Conservation (phyloP, 164 flowering plant genomes). For the Chimonanthus salicifolius region DNA sequence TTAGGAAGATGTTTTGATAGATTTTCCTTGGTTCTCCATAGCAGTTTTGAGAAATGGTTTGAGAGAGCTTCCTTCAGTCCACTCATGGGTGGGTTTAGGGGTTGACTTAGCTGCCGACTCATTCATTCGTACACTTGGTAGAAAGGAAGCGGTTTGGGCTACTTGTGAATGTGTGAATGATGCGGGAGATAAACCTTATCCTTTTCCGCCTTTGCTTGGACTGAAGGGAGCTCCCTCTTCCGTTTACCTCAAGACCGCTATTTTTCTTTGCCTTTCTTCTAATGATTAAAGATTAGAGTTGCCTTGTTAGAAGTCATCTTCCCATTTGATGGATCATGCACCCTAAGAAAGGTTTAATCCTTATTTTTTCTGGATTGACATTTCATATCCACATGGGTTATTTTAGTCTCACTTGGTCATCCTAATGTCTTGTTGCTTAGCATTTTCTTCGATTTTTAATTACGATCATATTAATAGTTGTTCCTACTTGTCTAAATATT, state of each 20-base stretch:
- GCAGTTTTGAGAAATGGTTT: slow-evolving; percentile 20
- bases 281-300: not conserved
- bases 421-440: not conserved
- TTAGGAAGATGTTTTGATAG: not conserved
- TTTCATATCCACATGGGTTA: not conserved
- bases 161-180: slow-evolving; percentile 84
- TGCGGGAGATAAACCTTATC: slow-evolving; percentile 78
- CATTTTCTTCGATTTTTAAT: not conserved
- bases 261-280: not conserved
- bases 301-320: not conserved
- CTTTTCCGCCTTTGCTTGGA: slow-evolving; percentile 48
- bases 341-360: too few species aligned
- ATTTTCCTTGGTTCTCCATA: not conserved
- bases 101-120: slow-evolving; percentile 90
- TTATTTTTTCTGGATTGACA: not conserved
- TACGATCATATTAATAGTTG: not conserved
- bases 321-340: not conserved
- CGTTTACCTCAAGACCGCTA: slow-evolving; percentile 6
- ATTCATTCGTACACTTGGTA: slow-evolving; percentile 74
- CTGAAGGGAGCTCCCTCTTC: slow-evolving; percentile 66
- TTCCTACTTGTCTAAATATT: not conserved
- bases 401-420: not conserved
- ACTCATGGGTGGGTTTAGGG: slow-evolving; percentile 64
- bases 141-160: slow-evolving; percentile 25
- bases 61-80: slow-evolving; percentile 87